Evolutionary conservation across 1,284 basidiomycete genomes (phyloP), one percentile per base, ranked within the genome.

Genomic region (Irpex sp.): DNA sequence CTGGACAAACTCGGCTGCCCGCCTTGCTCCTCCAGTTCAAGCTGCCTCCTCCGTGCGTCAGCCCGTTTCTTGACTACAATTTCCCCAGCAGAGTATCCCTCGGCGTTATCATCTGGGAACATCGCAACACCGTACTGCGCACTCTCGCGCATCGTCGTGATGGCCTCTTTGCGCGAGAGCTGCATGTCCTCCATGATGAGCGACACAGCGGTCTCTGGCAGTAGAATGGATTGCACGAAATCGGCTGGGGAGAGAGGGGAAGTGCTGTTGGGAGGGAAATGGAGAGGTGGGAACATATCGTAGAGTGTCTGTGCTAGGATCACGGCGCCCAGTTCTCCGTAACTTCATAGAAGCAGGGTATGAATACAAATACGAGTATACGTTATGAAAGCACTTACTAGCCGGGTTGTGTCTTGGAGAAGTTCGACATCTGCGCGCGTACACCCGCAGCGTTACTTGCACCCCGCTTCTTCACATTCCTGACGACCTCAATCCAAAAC

Each of bases 371-470:
- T 21, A 12, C 39, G 62, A 1, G 12, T 16, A n/a, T 48, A n/a
- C 61, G 62, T 54, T 53, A 18, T 58, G 49, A 23, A 73, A 18
- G 57, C 21, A 77, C 90, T 77, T 69, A 93, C 91, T 93, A 93
- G 77, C 91, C 90, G 45, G 90, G 88, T 66, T 91, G 89, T 2
- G 83, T 82, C 74, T 85, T 89, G 67, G 90, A 82, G 67, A 93
- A 93, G 66, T 76, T 88, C 33, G 82, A 78, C 67, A 90, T 90
- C 67, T 92, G 90, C 1, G 82, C 88, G 54, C 79, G 81, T 55
- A 90, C 80, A 37, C 89, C 85, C 2, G 82, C 78, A 10, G 83
- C 82, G n/a, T 82, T 82, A 52, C 84, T 80, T 28, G 81, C 79
- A 0, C 90, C 90, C 58, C 85, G 83, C 65, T 75, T 75, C 69